phyloP scores from a whole-genome alignment of 768 basidiomycete species.

The Tulasnella sp. region DNA sequence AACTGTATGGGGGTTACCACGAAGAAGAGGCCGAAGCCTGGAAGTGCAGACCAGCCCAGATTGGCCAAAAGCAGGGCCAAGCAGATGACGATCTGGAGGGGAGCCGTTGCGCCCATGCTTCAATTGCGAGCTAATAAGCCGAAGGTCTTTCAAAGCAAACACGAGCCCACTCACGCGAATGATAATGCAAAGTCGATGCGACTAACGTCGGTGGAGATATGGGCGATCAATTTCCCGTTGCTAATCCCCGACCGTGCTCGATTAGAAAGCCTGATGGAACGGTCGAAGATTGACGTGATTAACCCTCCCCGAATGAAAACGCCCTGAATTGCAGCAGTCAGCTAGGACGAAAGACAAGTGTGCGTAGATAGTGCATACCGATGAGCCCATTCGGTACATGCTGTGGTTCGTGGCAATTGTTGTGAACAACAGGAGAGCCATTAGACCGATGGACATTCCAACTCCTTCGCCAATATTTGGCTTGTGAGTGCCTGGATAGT shows the following conservation, averaged over 20 bases:
- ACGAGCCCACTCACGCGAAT: conserved; percentile 30
- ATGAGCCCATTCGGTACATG: conserved; percentile 63
- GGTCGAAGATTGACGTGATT: conserved; percentile 78
- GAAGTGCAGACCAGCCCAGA: conserved; percentile 52
- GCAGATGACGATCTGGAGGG: conserved; percentile 70
- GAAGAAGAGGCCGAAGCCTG: conserved; percentile 56
- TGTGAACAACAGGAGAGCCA: conserved; percentile 57
- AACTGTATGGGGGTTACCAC: conserved; percentile 67
- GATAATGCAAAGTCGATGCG: conserved; percentile 58
- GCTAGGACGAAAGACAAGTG: conserved; percentile 26
- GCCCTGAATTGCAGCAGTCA: conserved; percentile 34
- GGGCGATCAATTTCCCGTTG: conserved; percentile 76
- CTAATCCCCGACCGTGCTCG: conserved; percentile 71
- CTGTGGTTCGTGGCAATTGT: conserved; percentile 72
- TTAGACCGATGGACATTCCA: conserved; percentile 64
- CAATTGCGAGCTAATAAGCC: conserved; percentile 44
- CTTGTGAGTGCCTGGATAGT: conserved; percentile 23
- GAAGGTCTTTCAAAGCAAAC: conserved; percentile 23
- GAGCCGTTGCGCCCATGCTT: conserved; percentile 60
- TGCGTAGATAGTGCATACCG: neutral
- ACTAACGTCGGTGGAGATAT: conserved; percentile 87
- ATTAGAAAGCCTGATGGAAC: conserved; percentile 65
- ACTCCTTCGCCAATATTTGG: conserved; percentile 53
- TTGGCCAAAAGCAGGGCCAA: conserved; percentile 64
- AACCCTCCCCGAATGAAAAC: conserved; percentile 77